Evolutionary conservation across 169 alveolate species (phyloP), one percentile per base, ranked within the genome.

Genomic region (Babesia gibsoni): DNA sequence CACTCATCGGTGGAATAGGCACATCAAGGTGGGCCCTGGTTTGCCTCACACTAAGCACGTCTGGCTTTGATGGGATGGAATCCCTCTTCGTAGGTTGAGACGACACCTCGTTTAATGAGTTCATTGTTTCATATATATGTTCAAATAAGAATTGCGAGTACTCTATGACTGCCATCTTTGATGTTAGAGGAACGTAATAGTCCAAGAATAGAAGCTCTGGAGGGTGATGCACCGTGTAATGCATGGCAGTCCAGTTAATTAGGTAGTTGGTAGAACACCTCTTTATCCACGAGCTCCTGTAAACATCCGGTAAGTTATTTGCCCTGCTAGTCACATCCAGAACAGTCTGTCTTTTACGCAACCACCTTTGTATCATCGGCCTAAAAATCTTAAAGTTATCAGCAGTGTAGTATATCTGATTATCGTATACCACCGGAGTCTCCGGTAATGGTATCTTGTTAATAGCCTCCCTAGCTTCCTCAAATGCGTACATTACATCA

Each of bases 201-300:
- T 88, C 82, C 53, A 82, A 25, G 52, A 88, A 77, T 39, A 88
- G 75, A 16, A 88, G 50, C 36, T 73, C 73, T 10, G 92, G 90
- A 4, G 90, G 88, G 37, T 86, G 69, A 58, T 88, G 88, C 30
- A 88, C 89, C 46, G 83, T 89, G 63, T 83, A 80, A 52, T 88
- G 88, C 45, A 86, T 70, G 41, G 89, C 91, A 50, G 73, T 72
- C 92, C 92, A 88, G 72, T 88, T 88, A 39, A 73, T 79, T 8
- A 75, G 58, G 16, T 82, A 49, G 27, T 86, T 83, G n/a, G 49
- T 66, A 64, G 77, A 68, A 14, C 75, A 58, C 72, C 73, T 63
- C 4, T 59, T 46, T 48, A 83, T 88, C 84, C 89, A 83, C 22
- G 61, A 73, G 20, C 68, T 81, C 36, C 63, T 82, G 63, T 59